Conservation (phyloP, 768 basidiomycete species). For the Kwoniella europaea region DNA sequence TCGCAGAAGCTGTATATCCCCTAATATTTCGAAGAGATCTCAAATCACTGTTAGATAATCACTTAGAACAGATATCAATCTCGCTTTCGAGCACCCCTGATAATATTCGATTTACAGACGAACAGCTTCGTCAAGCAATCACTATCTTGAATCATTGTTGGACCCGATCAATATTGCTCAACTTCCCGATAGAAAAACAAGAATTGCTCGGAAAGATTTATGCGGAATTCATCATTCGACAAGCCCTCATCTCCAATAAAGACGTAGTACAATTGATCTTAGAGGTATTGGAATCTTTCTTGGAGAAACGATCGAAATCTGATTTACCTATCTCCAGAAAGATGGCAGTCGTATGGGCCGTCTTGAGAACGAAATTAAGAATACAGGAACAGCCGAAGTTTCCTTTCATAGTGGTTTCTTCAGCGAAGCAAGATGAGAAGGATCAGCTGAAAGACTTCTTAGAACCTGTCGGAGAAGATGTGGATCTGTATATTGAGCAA, state of each 20-base stretch:
- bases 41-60: constrained; percentile 7
- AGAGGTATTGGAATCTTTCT: not conserved
- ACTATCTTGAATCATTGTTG: constrained; percentile 22
- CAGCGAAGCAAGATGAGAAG: not conserved
- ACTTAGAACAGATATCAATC: constrained; percentile 10
- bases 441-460: constrained; percentile 3
- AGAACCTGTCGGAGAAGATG: not conserved
- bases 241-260: not conserved
- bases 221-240: constrained; percentile 10
- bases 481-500: not conserved
- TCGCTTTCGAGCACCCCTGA: not conserved
- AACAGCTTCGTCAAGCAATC: constrained; percentile 9
- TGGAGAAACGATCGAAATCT: not conserved
- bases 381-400: not conserved
- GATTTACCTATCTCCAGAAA: not conserved
- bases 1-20: constrained; percentile 9
- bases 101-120: not conserved
- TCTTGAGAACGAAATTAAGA: constrained; percentile 12
- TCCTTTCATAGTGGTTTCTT: not conserved
- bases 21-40: constrained; percentile 19
- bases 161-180: constrained; percentile 1
- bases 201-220: constrained; percentile 5
- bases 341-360: constrained; percentile 20
- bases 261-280: not conserved
- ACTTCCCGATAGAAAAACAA: not conserved